A percentile compares a stretch with the other conserved stretches of the same genome.
Conservation (phyloP, 352 stramenopile species). For the Globisporangium alternatum region DNA sequence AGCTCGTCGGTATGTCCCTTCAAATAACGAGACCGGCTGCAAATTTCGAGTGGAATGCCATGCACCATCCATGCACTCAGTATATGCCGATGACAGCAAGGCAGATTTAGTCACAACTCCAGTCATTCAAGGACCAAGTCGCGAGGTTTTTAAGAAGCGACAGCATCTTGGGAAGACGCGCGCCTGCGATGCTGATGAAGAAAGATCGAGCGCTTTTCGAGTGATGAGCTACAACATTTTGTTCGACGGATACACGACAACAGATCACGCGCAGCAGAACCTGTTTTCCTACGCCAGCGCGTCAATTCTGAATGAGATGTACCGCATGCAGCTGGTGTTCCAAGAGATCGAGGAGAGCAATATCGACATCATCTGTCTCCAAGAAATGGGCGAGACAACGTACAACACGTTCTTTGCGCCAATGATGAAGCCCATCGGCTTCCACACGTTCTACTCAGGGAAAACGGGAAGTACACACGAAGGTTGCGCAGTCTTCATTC, state of each 20-base stretch:
- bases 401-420: conserved; percentile 58
- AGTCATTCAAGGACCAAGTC: conserved; percentile 44
- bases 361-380: conserved; percentile 61
- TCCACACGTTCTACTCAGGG: conserved; percentile 47
- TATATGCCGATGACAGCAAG: conserved; percentile 38
- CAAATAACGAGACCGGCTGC: conserved; percentile 33
- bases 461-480: conserved; percentile 72
- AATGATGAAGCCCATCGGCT: conserved; percentile 50
- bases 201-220: conserved; percentile 35
- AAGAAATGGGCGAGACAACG: conserved; percentile 66
- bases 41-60: conserved; percentile 56
- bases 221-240: conserved; percentile 86
- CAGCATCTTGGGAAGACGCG: conserved; percentile 19
- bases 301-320: conserved; percentile 49
- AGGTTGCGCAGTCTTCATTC: conserved; percentile 62
- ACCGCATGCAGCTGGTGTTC: conserved; percentile 72
- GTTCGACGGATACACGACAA: conserved; percentile 69
- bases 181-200: conserved; percentile 1
- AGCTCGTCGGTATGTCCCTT: conserved; percentile 39
- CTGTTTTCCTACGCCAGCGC: conserved; percentile 61
- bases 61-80: conserved; percentile 31
- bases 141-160: conserved; percentile 47
- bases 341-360: conserved; percentile 69
- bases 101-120: conserved; percentile 28
- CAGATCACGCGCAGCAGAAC: conserved; percentile 44